These are phyloP conservation scores for Acacia pycnantha DNA, from an alignment of 331 rosid species.

Conservation along the genomic window DNA sequence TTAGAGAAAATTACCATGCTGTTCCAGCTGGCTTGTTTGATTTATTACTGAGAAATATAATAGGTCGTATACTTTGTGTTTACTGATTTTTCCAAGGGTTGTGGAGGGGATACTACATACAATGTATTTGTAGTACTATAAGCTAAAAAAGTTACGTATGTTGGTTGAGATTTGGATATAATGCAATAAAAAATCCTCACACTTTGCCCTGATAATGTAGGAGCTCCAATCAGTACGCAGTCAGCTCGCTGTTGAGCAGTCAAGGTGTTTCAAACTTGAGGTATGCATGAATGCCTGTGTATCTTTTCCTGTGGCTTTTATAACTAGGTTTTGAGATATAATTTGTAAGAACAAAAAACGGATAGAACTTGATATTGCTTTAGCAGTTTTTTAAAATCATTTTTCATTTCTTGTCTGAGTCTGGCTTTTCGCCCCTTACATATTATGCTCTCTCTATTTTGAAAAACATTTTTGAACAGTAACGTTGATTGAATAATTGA, in stretches of 20 bases:
- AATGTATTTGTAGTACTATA: neutral
- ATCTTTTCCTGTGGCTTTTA: conserved; percentile 11
- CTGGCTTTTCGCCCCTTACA: neutral
- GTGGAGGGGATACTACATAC: neutral
- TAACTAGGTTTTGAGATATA: neutral
- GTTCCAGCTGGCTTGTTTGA: neutral
- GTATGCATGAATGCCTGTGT: conserved; percentile 37
- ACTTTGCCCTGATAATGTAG: conserved; percentile 39
- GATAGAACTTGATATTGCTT: neutral
- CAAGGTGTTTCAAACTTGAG: conserved; percentile 97
- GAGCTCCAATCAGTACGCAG: conserved; percentile 93
- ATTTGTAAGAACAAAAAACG: neutral
- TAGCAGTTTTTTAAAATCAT: neutral
- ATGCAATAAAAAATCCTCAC: conserved; percentile 28
- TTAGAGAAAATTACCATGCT: conserved; percentile 12
- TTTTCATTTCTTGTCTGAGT: neutral
- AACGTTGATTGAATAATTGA: neutral
- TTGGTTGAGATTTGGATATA: conserved; percentile 4
- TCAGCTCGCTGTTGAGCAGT: conserved; percentile 92
- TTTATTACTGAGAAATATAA: neutral
- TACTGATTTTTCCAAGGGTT: neutral
- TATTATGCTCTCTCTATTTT: neutral
- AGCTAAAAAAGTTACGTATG: neutral
- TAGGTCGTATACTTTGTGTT: neutral
- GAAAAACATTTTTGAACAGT: neutral